These are phyloP conservation scores for Plenodomus tracheiphilus DNA, from an alignment of 2,329 filamentous ascomycete genomes.

Conservation along the genomic window DNA sequence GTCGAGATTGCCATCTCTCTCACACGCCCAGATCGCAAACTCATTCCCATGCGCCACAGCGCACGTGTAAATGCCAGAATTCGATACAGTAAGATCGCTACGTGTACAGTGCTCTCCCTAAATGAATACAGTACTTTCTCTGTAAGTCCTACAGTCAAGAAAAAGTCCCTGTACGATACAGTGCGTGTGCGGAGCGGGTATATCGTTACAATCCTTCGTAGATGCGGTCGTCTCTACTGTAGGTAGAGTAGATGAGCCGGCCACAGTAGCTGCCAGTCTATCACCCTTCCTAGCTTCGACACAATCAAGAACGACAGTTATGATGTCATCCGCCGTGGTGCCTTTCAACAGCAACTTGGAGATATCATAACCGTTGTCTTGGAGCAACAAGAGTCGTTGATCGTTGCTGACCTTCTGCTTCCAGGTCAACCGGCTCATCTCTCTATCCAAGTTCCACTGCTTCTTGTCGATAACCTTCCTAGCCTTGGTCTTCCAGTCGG, in stretches of 20 bases:
- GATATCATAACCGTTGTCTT: conserved; percentile 16
- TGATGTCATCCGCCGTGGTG: conserved; percentile 1
- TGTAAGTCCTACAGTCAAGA: too few relatives aligned
- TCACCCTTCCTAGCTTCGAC: conserved; percentile 1
- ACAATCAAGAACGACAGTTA: conserved; percentile 4
- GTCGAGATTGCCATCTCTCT: too few relatives aligned
- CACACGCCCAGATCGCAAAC: too few relatives aligned
- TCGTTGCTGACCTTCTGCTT: conserved; percentile 12
- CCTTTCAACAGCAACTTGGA: neutral
- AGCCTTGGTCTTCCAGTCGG: conserved; percentile 5
- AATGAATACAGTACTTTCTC: too few relatives aligned
- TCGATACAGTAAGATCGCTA: too few relatives aligned
- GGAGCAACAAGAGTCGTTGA: conserved; percentile 8
- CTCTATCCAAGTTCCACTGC: conserved; percentile 2
- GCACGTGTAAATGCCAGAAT: too few relatives aligned
- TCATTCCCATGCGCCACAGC: too few relatives aligned
- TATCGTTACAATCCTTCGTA: too few relatives aligned
- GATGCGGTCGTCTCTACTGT: too few relatives aligned
- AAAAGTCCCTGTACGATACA: too few relatives aligned
- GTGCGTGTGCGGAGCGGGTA: too few relatives aligned
- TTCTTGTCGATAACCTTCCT: neutral
- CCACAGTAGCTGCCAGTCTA: neutral
- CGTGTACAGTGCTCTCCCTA: too few relatives aligned
- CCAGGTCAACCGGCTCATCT: conserved; percentile 9
- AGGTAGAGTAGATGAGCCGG: neutral